A percentile compares a stretch with the other conserved stretches of the same genome.
Evolutionary conservation across 768 basidiomycete genomes (phyloP).

Genomic region (Pholiota microspora): DNA sequence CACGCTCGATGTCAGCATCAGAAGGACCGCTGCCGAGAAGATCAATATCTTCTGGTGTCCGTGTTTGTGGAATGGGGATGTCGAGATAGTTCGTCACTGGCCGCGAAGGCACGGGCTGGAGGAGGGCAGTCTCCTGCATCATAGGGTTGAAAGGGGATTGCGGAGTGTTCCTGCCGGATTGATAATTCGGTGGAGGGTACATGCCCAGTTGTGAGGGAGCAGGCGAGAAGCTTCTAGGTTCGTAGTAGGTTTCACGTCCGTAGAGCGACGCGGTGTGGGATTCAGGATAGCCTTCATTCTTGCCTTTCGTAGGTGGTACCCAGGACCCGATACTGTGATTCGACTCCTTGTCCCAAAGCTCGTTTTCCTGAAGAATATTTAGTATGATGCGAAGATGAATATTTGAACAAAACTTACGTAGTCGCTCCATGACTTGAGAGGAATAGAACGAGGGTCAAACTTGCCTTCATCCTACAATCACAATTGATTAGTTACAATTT

Average conservation of each 20-base stretch:
- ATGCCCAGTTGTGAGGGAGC: slow-evolving; percentile 66
- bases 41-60: slow-evolving; percentile 53
- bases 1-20: slow-evolving; percentile 70
- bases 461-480: slow-evolving; percentile 86
- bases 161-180: slow-evolving; percentile 77
- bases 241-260: slow-evolving; percentile 86
- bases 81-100: slow-evolving; percentile 79
- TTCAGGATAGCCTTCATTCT: slow-evolving; percentile 74
- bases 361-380: slow-evolving; percentile 84
- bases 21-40: slow-evolving; percentile 44
- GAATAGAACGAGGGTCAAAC: slow-evolving; percentile 91
- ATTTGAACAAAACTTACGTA: slow-evolving; percentile 55
- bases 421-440: slow-evolving; percentile 95
- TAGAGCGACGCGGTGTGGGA: slow-evolving; percentile 80
- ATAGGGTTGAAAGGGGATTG: slow-evolving; percentile 43
- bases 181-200: slow-evolving; percentile 65
- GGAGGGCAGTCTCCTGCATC: slow-evolving; percentile 34
- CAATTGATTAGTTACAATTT: slow-evolving; percentile 7
- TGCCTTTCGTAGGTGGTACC: slow-evolving; percentile 74
- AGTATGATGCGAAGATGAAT: too few relatives aligned
- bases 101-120: slow-evolving; percentile 66
- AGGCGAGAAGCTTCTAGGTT: slow-evolving; percentile 72
- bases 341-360: slow-evolving; percentile 96
- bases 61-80: slow-evolving; percentile 54
- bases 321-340: slow-evolving; percentile 95